Base-by-base conservation (phyloP, 108 stramenopile species). In the Asterionellopsis glacialis region DNA sequence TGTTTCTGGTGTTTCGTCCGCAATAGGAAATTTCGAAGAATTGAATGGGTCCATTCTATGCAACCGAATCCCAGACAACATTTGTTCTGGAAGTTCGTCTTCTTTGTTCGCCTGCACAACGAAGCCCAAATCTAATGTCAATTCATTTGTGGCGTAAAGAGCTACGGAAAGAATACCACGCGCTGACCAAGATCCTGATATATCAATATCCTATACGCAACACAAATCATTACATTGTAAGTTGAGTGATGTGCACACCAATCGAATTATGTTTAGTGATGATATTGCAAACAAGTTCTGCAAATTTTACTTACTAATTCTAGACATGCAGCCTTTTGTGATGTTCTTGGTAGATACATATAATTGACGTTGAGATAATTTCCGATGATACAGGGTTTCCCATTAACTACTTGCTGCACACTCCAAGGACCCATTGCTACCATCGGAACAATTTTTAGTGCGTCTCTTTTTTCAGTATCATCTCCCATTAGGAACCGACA, bases 401-500 rank as follows among this genome's bases (percentile, higher is more conserved):
- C 90, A 13, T 85, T 88, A 1, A 92, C 88, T 22, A 88, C 70
- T 40, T 82, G 80, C 23, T 88, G 78, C 16, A 90, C 88, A 12
- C 92, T 70, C 90, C 90, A 95, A 19, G 87, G 89, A 25, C 94
- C 94, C 27, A 91, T 82, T 10, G 87, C 87, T 15, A 92, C 87
- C 48, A 81, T 63, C 0, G 91, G 83, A 54, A 93, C 83, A 18
- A 93, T 74, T 53, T 93, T 93, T 53, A 82, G 77, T 11, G 78
- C 70, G 24, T 85, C 71, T 51, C 87, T 78, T 53, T 83, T 85
- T 55, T 81, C 83, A 2, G 79, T 68, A 25, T 74, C 50, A 59
- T 83, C 82, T 1, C 81, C 82, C n/a, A 79, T 40, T n/a, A 93
- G 50, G 67, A 84, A 48, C 1, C 47, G 16, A 9, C 19, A 16